Percentiles rank a stretch among this genome's conserved stretches.
These are phyloP conservation scores for Pelargonium australe DNA, from an alignment of 441 rosid genomes.

Conservation along the genomic window DNA sequence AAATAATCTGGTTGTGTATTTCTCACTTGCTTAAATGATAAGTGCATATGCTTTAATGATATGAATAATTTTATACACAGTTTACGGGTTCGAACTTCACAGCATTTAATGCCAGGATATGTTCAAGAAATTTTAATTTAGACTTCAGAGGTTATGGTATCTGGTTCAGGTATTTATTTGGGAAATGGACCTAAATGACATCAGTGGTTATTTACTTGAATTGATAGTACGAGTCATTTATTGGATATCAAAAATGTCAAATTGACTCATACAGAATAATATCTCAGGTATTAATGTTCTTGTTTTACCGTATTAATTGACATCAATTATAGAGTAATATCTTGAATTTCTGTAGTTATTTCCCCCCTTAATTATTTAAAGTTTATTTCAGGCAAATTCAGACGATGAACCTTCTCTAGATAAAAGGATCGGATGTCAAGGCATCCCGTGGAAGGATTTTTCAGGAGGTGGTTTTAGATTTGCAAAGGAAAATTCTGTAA, in stretches of 20 bases:
- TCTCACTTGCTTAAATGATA: no score
- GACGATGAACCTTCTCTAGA: constrained; percentile 39
- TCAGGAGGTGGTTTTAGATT: constrained; percentile 37
- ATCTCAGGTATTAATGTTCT: constrained; percentile 30
- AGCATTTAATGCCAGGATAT: no score
- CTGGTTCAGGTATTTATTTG: no score
- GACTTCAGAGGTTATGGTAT: no score
- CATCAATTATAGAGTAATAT: constrained; percentile 11
- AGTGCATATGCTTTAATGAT: no score
- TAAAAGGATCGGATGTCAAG: constrained; percentile 57
- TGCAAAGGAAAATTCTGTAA: neutral
- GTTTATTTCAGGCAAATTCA: constrained; percentile 47
- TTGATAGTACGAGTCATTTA: neutral
- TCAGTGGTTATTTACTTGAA: no score
- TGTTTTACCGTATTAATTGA: constrained; percentile 13
- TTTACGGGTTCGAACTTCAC: no score
- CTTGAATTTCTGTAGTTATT: constrained; percentile 20
- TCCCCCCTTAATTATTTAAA: constrained; percentile 13
- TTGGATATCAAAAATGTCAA: neutral
- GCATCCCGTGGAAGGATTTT: constrained; percentile 74
- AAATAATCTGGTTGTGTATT: no score
- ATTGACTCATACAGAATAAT: constrained; percentile 27
- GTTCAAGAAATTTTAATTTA: no score
- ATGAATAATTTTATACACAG: no score
- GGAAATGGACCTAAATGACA: no score